Evolutionary conservation across 345 rosid genomes (phyloP).

Genomic region (Eucalyptus erythrocorys): DNA sequence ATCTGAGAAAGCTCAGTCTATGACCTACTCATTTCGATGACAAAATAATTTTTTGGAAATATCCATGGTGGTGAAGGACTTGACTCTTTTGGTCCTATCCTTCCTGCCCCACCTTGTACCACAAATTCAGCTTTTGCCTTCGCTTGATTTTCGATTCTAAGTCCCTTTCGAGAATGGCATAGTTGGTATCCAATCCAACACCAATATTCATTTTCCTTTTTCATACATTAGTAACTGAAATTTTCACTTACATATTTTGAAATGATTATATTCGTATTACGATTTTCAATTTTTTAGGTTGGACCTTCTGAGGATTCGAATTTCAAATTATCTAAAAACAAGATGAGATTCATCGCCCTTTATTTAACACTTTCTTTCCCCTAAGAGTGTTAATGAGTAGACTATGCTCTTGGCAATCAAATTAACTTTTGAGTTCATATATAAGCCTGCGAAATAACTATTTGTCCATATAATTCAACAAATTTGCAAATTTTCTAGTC

Average conservation of each 20-base stretch:
- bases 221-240: not conserved
- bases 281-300: not conserved
- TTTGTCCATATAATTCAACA: not conserved
- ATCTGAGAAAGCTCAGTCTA: not conserved
- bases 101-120: not conserved
- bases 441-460: not conserved
- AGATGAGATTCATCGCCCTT: not conserved
- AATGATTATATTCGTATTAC: not conserved
- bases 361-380: not conserved
- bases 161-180: not conserved
- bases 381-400: accelerated
- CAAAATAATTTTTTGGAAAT: not conserved
- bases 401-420: not conserved
- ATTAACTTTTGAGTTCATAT: not conserved
- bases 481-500: not conserved
- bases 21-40: not conserved
- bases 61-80: not conserved
- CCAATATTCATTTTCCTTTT: not conserved
- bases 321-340: not conserved
- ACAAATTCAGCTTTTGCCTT: not conserved
- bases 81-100: not conserved
- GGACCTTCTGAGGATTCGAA: not conserved
- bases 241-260: not conserved
- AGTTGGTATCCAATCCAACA: not conserved
- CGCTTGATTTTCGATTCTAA: not conserved